phyloP scores from a whole-genome alignment of 371 early-diverging fungal species.

The Dichotomocladium elegans region DNA sequence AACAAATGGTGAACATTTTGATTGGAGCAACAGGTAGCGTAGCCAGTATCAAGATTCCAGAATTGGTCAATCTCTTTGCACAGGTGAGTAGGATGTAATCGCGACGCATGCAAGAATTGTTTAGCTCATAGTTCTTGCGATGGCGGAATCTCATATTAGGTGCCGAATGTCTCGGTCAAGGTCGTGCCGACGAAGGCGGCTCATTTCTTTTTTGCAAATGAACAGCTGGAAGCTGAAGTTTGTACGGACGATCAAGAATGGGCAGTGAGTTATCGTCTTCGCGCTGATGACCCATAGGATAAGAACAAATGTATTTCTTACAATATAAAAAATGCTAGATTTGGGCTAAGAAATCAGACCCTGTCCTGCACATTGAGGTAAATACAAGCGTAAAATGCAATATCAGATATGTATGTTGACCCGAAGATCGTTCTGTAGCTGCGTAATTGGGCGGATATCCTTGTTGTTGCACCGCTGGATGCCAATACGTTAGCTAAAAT shows the following conservation, averaged over 20 bases:
- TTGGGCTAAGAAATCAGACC: constrained; percentile 84
- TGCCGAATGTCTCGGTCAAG: constrained; percentile 55
- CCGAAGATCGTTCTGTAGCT: constrained; percentile 45
- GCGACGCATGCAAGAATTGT: not conserved
- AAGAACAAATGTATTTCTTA: not conserved
- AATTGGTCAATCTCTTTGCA: constrained; percentile 53
- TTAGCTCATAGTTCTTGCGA: too few relatives aligned
- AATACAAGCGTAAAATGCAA: not conserved
- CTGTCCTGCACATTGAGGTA: constrained; percentile 94
- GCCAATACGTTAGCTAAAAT: constrained; percentile 95
- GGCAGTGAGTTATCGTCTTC: constrained; percentile 42
- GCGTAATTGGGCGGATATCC: constrained; percentile 93
- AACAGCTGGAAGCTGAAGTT: constrained; percentile 45
- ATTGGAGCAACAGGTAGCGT: constrained; percentile 90
- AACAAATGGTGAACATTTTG: constrained; percentile 46
- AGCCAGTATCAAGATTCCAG: constrained; percentile 83
- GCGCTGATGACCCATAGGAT: not conserved
- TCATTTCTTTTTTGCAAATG: constrained; percentile 74
- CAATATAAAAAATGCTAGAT: too few relatives aligned
- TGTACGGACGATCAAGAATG: constrained; percentile 88
- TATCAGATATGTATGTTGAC: not conserved
- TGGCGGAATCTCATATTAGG: not conserved
- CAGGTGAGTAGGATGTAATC: constrained; percentile 22
- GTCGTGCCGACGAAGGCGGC: constrained; percentile 74
- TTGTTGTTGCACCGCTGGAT: constrained; percentile 88